Conservation (phyloP, 768 basidiomycete species). For the Tephrocybe sp. region DNA sequence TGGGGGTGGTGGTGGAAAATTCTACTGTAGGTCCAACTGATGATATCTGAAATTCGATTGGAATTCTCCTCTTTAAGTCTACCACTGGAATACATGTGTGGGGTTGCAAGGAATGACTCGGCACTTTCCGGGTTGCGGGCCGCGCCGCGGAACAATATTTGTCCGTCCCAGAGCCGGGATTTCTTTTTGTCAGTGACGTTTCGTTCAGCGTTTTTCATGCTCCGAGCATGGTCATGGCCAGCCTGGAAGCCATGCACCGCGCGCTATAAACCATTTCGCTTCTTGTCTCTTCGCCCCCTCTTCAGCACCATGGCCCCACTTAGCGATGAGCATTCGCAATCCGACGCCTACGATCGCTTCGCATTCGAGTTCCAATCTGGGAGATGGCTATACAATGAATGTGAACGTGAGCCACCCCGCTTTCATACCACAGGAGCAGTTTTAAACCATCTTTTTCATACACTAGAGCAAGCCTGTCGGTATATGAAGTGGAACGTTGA, state of each 20-base stretch:
- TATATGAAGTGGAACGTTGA: conserved; percentile 17
- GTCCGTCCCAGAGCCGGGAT: too few relatives aligned
- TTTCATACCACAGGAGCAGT: not conserved
- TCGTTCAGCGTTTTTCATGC: too few relatives aligned
- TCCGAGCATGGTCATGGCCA: not conserved
- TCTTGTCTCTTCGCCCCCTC: not conserved
- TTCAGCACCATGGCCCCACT: not conserved
- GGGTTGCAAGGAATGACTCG: too few relatives aligned
- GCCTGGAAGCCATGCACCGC: not conserved
- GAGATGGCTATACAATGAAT: conserved; percentile 29
- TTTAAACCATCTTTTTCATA: conserved; percentile 11
- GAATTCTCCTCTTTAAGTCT: too few relatives aligned
- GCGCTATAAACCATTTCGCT: not conserved
- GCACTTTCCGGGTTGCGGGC: too few relatives aligned
- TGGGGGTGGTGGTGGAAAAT: too few relatives aligned
- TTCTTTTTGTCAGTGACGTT: too few relatives aligned
- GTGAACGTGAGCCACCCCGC: conserved; percentile 18
- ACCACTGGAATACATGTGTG: too few relatives aligned
- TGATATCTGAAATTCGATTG: too few relatives aligned
- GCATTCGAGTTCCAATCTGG: conserved; percentile 6
- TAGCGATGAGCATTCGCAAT: not conserved
- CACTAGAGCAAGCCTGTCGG: conserved; percentile 22
- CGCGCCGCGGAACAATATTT: too few relatives aligned
- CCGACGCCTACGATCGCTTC: not conserved
- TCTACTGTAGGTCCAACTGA: too few relatives aligned